Conservation (phyloP, 108 stramenopile species). For the Schizochytrium sp. region DNA sequence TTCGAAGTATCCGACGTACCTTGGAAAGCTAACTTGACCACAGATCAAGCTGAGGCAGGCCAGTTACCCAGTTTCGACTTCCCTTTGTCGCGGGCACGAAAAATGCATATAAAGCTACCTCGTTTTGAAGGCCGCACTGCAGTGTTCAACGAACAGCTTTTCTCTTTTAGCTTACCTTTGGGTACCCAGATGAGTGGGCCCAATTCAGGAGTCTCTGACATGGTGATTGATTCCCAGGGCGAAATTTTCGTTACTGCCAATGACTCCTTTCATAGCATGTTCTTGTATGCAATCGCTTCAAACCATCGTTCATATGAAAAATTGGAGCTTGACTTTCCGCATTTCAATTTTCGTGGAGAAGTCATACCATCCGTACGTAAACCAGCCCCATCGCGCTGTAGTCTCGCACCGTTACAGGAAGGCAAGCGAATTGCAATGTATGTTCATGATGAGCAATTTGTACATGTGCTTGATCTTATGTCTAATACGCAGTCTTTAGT, state of each 20-base stretch:
- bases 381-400: conserved; percentile 38
- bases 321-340: conserved; percentile 27
- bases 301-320: conserved; percentile 6
- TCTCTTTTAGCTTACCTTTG: conserved; percentile 28
- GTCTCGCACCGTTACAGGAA: conserved; percentile 13
- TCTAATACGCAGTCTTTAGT: conserved; percentile 15
- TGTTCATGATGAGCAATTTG: conserved; percentile 54
- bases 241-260: conserved; percentile 9
- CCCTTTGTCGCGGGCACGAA: background rate
- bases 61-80: background rate
- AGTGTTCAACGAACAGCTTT: conserved; percentile 47
- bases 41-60: background rate
- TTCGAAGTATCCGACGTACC: background rate
- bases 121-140: conserved; percentile 29
- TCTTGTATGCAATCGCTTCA: conserved; percentile 9
- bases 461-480: conserved; percentile 15
- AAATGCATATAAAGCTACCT: background rate
- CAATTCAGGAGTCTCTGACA: conserved; percentile 36
- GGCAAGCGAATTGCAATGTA: background rate
- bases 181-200: conserved; percentile 39
- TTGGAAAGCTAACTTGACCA: background rate
- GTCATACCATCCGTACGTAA: conserved; percentile 28
- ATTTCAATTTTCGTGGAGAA: conserved; percentile 34
- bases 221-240: background rate
- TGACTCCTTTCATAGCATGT: conserved; percentile 49